Base-by-base conservation (phyloP, 441 rosid genomes). In the Raphanus hybrid region DNA sequence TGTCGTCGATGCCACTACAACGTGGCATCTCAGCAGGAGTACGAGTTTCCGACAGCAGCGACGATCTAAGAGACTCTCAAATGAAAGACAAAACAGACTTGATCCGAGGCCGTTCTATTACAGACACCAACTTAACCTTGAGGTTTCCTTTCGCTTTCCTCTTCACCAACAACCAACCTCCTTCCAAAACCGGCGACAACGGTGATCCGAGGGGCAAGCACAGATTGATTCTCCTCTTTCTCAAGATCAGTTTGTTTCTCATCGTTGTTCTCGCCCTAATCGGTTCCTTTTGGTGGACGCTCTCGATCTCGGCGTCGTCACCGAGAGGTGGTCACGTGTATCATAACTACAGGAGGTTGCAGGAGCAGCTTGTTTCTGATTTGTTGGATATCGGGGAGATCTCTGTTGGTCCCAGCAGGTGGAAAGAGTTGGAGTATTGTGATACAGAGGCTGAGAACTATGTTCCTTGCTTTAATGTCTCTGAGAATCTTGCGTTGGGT, bases 251-350 rank as follows among this genome's bases (percentile, higher is more conserved):
- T 87, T 86, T 96, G 82, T 81, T 87, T 82, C 79, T 86, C 54
- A 89, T 91, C 67, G 89, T 92, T 48, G 71, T 91, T 69, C 65
- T 85, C 68, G 97, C 98, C 29, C 82, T 96, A 14, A 79, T 83
- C 5, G 97, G 98, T 68, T 96, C 99, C 8, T 87, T 96, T 69
- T 96, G 93, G 96, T 96, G 98, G 99, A 89, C 98, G 0, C n/a
- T 94, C 39, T 89, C 96, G 1, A 89, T 94, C 65, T 90, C 98
- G 26, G 26, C 26, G 5, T 76, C 91, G 3, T 71, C 89, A 3
- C 83, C 98, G 0, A 91, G 99, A 83, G 91, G 85, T 73, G 91
- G 85, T 73, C 97, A 87, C 69, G 88, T 92, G 67, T 81, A 84
- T 75, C 93, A 85, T 77, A 87, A 87, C 78, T 97, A 91, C 80